Percentiles rank a stretch among this genome's conserved stretches.
Evolutionary conservation across 2,329 filamentous ascomycete genomes (phyloP).

Genomic region (Erysiphe pulchra): DNA sequence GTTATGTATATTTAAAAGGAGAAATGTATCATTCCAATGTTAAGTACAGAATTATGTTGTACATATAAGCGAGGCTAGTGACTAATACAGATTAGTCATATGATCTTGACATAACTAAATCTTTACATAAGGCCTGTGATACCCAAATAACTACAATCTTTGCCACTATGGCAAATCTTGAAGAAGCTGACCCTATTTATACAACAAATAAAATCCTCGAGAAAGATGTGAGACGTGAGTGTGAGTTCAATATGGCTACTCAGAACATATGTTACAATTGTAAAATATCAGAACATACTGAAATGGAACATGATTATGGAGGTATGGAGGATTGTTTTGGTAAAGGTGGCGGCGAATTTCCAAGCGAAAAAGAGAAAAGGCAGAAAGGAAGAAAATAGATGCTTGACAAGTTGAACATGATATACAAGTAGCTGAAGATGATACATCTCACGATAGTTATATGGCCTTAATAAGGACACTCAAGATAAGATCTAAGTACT

Average conservation of each 20-base stretch:
- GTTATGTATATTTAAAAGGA: too few relatives aligned
- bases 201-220: neutral
- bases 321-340: neutral
- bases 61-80: too few relatives aligned
- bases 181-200: neutral
- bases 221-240: neutral
- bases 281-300: neutral
- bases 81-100: too few relatives aligned
- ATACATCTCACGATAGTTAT: neutral
- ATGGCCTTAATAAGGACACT: neutral
- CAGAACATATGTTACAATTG: neutral
- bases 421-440: neutral
- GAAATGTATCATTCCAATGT: too few relatives aligned
- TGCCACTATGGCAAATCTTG: neutral
- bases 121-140: neutral
- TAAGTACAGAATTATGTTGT: too few relatives aligned
- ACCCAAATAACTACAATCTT: neutral
- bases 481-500: neutral
- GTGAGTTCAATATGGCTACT: neutral
- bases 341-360: neutral
- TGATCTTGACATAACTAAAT: too few relatives aligned
- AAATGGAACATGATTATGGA: neutral
- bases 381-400: neutral
- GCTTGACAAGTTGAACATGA: neutral
- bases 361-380: neutral